Conservation (phyloP, 139 green algal genomes). For the Chlorella sorokiniana region DNA sequence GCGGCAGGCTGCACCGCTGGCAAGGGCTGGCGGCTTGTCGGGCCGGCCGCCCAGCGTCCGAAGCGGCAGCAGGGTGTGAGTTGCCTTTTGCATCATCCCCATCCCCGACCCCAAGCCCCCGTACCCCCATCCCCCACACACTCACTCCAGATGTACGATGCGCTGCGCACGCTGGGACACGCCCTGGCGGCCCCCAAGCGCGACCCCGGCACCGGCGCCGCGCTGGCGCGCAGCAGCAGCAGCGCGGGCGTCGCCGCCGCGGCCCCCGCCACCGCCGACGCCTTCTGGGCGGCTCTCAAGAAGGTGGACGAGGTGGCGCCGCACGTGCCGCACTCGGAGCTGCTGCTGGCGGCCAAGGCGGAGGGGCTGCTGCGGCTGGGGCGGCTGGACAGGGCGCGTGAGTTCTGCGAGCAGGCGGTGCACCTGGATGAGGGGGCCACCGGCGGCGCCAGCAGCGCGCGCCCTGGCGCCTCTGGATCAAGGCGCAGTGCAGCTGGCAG, state of each 20-base stretch:
- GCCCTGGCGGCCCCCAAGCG: background rate
- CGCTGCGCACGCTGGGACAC: conserved; percentile 20
- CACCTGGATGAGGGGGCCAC: conserved; percentile 1
- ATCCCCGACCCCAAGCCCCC: background rate
- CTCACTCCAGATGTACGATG: background rate
- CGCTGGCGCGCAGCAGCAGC: conserved; percentile 4
- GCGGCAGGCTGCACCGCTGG: too few species aligned
- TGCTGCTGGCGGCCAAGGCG: conserved; percentile 12
- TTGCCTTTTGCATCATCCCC: background rate
- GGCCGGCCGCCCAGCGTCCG: too few species aligned
- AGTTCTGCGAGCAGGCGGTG: conserved; percentile 21
- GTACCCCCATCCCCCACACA: background rate
- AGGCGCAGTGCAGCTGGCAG: conserved; percentile 32
- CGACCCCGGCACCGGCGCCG: conserved; percentile 7
- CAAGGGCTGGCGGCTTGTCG: too few species aligned
- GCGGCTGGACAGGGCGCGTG: background rate
- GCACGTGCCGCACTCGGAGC: conserved; percentile 28
- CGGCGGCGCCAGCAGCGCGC: background rate
- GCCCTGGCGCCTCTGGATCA: conserved; percentile 30
- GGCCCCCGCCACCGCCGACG: background rate
- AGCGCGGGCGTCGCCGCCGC: background rate
- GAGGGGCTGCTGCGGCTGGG: conserved; percentile 34
- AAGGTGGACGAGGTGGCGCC: conserved; percentile 31
- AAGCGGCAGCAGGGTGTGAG: too few species aligned
- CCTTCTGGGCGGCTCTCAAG: conserved; percentile 17